These are phyloP conservation scores for Phytophthora hibernalis DNA, from an alignment of 352 stramenopile genomes.

Conservation along the genomic window DNA sequence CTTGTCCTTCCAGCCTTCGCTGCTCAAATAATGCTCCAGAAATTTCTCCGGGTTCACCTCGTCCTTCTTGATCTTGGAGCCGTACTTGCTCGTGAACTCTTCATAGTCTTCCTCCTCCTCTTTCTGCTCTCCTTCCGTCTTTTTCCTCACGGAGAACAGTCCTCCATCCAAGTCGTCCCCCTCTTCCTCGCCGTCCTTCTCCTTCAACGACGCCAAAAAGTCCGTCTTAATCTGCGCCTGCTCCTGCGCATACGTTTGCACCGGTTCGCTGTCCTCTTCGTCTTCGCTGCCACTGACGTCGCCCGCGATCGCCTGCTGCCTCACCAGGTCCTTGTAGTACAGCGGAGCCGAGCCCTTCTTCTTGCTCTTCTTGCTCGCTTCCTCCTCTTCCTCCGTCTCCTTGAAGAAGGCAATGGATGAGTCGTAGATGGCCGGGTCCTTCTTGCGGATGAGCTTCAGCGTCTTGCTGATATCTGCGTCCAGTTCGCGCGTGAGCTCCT, in stretches of 20 bases:
- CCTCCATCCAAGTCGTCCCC: conserved; percentile 80
- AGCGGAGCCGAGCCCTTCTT: conserved; percentile 55
- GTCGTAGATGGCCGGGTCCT: conserved; percentile 95
- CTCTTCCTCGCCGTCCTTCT: conserved; percentile 46
- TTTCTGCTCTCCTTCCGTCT: conserved; percentile 61
- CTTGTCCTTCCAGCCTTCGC: conserved; percentile 88
- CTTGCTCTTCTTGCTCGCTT: conserved; percentile 39
- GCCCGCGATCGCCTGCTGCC: conserved; percentile 93
- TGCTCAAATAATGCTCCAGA: conserved; percentile 80
- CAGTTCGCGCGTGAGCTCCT: conserved; percentile 75
- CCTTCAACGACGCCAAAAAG: conserved; percentile 65
- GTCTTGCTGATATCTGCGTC: conserved; percentile 85
- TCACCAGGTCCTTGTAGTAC: conserved; percentile 96
- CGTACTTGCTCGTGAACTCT: conserved; percentile 71
- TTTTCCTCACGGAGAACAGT: conserved; percentile 78
- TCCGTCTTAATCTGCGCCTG: conserved; percentile 71
- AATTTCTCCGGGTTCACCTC: conserved; percentile 81
- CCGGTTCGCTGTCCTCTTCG: conserved; percentile 45
- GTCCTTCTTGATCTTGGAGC: conserved; percentile 62
- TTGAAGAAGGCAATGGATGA: conserved; percentile 91
- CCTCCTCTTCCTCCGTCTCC: conserved; percentile 38
- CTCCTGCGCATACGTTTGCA: conserved; percentile 78
- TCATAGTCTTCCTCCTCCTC: conserved; percentile 77
- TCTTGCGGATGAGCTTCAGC: conserved; percentile 91
- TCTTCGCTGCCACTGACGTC: conserved; percentile 76